Conservation (phyloP, 2,329 filamentous ascomycete genomes). For the Emmonsia crescens region DNA sequence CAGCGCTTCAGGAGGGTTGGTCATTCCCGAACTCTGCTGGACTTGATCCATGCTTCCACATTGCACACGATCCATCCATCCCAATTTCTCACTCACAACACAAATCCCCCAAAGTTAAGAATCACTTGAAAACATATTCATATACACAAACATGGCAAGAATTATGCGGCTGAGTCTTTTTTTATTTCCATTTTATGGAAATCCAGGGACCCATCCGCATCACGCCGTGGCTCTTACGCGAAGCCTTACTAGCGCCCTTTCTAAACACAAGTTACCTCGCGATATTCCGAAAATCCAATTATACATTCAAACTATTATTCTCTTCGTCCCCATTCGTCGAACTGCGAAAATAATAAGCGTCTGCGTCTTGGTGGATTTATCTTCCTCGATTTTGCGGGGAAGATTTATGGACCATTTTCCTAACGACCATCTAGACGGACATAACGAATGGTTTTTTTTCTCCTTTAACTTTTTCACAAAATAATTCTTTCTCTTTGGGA, state of each 20-base stretch:
- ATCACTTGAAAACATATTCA: neutral
- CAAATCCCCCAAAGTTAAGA: neutral
- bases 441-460: neutral
- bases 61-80: neutral
- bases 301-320: neutral
- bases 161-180: constrained; percentile 8
- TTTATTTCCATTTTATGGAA: constrained; percentile 5
- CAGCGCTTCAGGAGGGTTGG: constrained; percentile 23
- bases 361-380: neutral
- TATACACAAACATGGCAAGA: neutral
- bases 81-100: neutral
- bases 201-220: constrained; percentile 7
- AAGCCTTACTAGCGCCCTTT: constrained; percentile 1
- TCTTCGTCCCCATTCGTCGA: neutral
- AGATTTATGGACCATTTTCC: neutral
- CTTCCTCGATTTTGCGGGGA: neutral
- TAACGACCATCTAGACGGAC: neutral
- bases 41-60: constrained; percentile 17
- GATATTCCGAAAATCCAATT: neutral
- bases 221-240: constrained; percentile 1
- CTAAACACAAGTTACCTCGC: neutral
- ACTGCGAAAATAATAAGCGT: neutral
- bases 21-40: constrained; percentile 27
- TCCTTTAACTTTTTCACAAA: neutral
- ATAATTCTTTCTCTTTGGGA: neutral